Conservation (phyloP, 495 filamentous ascomycete species). For the Platismatia glauca region DNA sequence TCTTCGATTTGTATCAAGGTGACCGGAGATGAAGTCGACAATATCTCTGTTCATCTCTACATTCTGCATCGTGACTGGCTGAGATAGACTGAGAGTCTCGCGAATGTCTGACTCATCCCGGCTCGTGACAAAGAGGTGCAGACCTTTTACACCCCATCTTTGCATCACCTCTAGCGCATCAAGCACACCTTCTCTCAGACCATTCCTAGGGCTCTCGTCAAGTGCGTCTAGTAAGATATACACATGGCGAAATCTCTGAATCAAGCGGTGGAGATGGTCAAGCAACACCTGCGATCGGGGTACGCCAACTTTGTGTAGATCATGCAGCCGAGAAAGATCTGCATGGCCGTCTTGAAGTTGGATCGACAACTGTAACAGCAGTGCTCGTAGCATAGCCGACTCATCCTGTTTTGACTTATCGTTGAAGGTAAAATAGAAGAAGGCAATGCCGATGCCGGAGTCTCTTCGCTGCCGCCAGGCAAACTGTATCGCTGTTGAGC, state of each 20-base stretch:
- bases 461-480: slow-evolving; percentile 16
- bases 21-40: slow-evolving; percentile 25
- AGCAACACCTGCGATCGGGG: slow-evolving; percentile 20
- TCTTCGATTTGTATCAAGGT: slow-evolving; percentile 25
- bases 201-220: slow-evolving; percentile 22
- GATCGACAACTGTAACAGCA: slow-evolving; percentile 30
- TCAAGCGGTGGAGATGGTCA: slow-evolving; percentile 15
- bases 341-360: slow-evolving; percentile 21
- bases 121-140: slow-evolving; percentile 36
- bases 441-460: slow-evolving; percentile 25
- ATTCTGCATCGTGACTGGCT: slow-evolving; percentile 24
- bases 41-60: slow-evolving; percentile 28
- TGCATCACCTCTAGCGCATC: slow-evolving; percentile 24
- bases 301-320: slow-evolving; percentile 6
- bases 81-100: slow-evolving; percentile 24
- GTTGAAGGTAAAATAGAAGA: slow-evolving; percentile 37
- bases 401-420: slow-evolving; percentile 29
- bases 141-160: slow-evolving; percentile 22
- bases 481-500: slow-evolving; percentile 30
- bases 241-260: slow-evolving; percentile 19
- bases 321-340: slow-evolving; percentile 21
- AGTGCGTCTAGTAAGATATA: slow-evolving; percentile 28
- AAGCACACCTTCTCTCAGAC: slow-evolving; percentile 24
- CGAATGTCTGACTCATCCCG: slow-evolving; percentile 32
- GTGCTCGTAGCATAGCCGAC: slow-evolving; percentile 30